Evolutionary conservation across 176 grass and related monocot genomes (phyloP), one percentile per base, ranked within the genome.

Genomic region (Musa itinerans): DNA sequence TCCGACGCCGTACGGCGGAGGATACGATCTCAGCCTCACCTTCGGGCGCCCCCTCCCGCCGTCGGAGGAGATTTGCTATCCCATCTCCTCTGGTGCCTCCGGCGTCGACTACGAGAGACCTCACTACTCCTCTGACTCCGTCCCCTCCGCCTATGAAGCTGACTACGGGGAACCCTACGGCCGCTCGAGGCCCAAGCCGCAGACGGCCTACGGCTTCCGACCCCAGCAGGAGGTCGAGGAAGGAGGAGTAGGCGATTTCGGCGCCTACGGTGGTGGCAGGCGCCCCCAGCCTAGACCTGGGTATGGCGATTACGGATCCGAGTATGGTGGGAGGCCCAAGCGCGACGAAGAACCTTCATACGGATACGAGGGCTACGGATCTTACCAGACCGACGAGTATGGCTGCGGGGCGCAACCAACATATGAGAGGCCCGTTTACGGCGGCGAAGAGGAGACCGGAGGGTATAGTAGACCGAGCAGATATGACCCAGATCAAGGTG

Each of bases 1-100:
- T 71, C 88, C 90, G 12, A 91, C 88, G 49, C 95, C 90, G 0
- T 98, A 98, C 84, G 90, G 90, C 80, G 93, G 90, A 16, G 86
- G 93, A 27, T 97, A 97, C 75, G 88, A 98, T 78, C 21, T 93
- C 24, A 52, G 78, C 2, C 84, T 91, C 86, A 87, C 84, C 26
- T 98, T 83, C 73, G 95, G 95, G 52, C 86, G 82, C 9, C 71
- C 95, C 20, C 80, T 98, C 14, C 84, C 82, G 9, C 86, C 90
- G 48, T 93, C 88, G 73, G 90, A 98, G 23, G 88, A 98, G 22
- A 98, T 65, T 10, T 98, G 95, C 86, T 74, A 98, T 50, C 77
- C 88, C 24, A 76, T 89, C 78, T 87, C 90, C 52, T 54, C 34
- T 43, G 34, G 34, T 43, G 3, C 84, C 74, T 61, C 73, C 2